Conservation (phyloP, 805 yeast species). For the Kodamaea restingae region DNA sequence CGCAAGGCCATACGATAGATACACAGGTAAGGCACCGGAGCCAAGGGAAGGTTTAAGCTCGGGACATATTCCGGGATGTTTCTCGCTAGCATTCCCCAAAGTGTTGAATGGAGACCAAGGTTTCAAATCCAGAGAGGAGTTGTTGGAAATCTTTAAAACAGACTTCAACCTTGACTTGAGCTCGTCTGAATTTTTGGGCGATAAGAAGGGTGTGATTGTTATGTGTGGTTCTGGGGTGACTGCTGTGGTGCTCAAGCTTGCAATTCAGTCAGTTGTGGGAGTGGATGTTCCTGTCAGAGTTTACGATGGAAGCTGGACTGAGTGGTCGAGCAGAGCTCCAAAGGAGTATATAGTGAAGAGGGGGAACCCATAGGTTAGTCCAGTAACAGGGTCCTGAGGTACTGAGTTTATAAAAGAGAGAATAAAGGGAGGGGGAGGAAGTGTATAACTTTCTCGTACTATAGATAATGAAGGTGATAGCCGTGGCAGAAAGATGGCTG, state of each 20-base stretch:
- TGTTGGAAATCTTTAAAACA: conserved; percentile 42
- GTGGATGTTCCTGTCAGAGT: conserved; percentile 36
- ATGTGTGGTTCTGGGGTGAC: conserved; percentile 98
- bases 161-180: conserved; percentile 32
- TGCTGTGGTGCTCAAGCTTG: conserved; percentile 77
- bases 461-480: too few relatives aligned
- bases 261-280: conserved; percentile 41
- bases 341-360: conserved; percentile 46
- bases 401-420: too few relatives aligned
- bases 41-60: conserved; percentile 85
- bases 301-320: conserved; percentile 84
- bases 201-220: conserved; percentile 65
- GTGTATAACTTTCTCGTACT: background rate
- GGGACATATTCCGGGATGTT: conserved; percentile 85
- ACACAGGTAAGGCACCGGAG: conserved; percentile 77
- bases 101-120: conserved; percentile 47
- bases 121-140: conserved; percentile 45
- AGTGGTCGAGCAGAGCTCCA: conserved; percentile 78
- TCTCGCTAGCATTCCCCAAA: conserved; percentile 68
- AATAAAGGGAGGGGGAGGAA: too few relatives aligned
- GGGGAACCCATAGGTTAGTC: too few relatives aligned
- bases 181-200: conserved; percentile 24
- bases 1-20: conserved; percentile 76
- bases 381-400: too few relatives aligned
- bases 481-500: too few relatives aligned